phyloP scores from a whole-genome alignment of 345 rosid genomes.

The Gossypium bickii region DNA sequence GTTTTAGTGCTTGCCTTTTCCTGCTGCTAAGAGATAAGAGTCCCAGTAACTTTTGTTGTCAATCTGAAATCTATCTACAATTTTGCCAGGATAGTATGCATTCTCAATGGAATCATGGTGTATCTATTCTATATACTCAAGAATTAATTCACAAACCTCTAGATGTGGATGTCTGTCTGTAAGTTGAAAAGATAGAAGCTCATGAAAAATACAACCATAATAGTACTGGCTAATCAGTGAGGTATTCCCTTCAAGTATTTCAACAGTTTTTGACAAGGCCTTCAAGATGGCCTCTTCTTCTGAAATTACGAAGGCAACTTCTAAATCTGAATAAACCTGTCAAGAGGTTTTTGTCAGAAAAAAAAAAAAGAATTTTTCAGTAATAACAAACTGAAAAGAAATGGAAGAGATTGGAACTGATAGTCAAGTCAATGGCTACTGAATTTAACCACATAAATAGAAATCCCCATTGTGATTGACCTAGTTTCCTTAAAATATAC shows the following conservation, averaged over 20 bases:
- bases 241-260: conserved; percentile 88
- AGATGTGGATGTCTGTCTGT: conserved; percentile 64
- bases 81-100: not conserved
- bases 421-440: conserved; percentile 8
- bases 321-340: conserved; percentile 96
- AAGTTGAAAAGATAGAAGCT: conserved; percentile 95
- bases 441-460: conserved; percentile 10
- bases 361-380: conserved; percentile 1
- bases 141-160: conserved; percentile 48
- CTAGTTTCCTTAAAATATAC: conserved; percentile 31
- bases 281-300: conserved; percentile 73
- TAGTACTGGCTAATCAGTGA: conserved; percentile 81
- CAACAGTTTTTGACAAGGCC: conserved; percentile 84
- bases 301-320: conserved; percentile 91
- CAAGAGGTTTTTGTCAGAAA: conserved; percentile 18
- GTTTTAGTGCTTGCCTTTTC: not conserved
- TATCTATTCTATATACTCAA: not conserved
- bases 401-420: not conserved
- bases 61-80: not conserved
- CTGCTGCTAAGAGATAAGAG: not conserved
- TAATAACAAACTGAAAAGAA: conserved; percentile 8
- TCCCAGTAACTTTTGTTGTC: not conserved
- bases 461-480: not conserved
- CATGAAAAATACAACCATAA: conserved; percentile 88
- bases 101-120: not conserved